phyloP scores from a whole-genome alignment of 208 protist genomes.

The Acanthamoeba castellanii region DNA sequence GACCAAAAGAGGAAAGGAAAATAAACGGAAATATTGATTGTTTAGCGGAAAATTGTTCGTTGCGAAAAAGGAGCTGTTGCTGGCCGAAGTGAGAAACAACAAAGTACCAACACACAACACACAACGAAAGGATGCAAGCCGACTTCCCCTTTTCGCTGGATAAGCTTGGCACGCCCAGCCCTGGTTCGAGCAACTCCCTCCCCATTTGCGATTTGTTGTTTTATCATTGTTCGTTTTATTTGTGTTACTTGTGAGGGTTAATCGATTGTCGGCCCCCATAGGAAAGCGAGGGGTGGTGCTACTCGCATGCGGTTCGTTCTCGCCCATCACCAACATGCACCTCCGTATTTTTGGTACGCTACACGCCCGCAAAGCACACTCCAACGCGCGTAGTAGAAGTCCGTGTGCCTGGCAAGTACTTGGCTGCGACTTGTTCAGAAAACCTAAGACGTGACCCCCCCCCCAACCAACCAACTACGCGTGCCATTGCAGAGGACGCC shows the following conservation, averaged over 20 bases:
- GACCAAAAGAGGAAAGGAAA: not conserved
- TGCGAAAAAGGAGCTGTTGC: not conserved
- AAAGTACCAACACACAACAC: not conserved
- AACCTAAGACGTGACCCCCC: not conserved
- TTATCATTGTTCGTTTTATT: no score
- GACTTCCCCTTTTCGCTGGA: not conserved
- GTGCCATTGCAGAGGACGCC: not conserved
- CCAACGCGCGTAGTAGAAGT: no score
- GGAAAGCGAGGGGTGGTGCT: slow-evolving; percentile 54
- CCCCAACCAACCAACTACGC: not conserved
- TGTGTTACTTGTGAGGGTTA: no score
- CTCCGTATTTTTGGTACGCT: slow-evolving; percentile 68
- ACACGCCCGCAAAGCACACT: not conserved
- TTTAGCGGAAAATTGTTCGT: not conserved
- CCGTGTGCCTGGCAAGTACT: no score
- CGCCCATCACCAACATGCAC: slow-evolving; percentile 73
- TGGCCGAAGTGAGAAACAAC: not conserved
- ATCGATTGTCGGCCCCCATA: no score
- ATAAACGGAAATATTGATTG: not conserved
- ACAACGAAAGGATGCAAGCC: not conserved
- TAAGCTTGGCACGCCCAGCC: not conserved
- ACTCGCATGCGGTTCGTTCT: slow-evolving; percentile 68
- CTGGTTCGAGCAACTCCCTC: not conserved
- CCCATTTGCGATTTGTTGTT: not conserved
- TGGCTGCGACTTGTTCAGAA: not conserved